phyloP scores from a whole-genome alignment of 495 filamentous ascomycete species.

The Cercophora samala region DNA sequence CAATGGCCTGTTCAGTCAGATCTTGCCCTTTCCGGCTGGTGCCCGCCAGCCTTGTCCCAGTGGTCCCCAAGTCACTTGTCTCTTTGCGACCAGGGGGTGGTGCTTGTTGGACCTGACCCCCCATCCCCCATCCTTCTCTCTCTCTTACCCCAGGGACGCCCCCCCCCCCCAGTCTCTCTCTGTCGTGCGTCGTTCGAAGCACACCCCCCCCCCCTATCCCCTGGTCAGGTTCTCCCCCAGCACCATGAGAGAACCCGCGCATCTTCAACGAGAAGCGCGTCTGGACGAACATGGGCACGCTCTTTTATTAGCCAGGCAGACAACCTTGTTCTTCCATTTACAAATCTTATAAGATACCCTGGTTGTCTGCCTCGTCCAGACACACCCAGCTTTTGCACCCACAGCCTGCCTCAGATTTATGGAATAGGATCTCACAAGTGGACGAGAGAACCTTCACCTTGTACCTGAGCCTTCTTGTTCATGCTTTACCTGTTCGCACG shows the following conservation, averaged over 20 bases:
- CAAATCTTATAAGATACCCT: constrained; percentile 35
- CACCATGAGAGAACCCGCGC: constrained; percentile 19
- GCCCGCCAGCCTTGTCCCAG: constrained; percentile 25
- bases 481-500: constrained; percentile 15
- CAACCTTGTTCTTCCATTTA: constrained; percentile 18
- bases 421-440: constrained; percentile 12
- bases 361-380: constrained; percentile 30
- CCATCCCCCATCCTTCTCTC: constrained; percentile 8
- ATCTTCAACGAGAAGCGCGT: constrained; percentile 25
- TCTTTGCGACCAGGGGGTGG: constrained; percentile 7
- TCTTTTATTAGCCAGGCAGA: constrained; percentile 41
- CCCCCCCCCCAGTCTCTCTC: constrained; percentile 13
- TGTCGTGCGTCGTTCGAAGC: constrained; percentile 19
- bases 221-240: constrained; percentile 20
- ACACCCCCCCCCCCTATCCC: constrained; percentile 20
- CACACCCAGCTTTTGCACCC: constrained; percentile 24
- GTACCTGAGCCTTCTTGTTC: constrained; percentile 11
- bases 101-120: constrained; percentile 14
- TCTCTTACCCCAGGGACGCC: constrained; percentile 23
- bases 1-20: constrained; percentile 23
- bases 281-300: constrained; percentile 24
- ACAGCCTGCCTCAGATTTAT: constrained; percentile 29
- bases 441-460: constrained; percentile 12
- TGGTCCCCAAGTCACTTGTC: constrained; percentile 5
- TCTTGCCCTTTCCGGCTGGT: constrained; percentile 29